phyloP scores from a whole-genome alignment of 2,329 filamentous ascomycete genomes.

The Arthroderma sp. region DNA sequence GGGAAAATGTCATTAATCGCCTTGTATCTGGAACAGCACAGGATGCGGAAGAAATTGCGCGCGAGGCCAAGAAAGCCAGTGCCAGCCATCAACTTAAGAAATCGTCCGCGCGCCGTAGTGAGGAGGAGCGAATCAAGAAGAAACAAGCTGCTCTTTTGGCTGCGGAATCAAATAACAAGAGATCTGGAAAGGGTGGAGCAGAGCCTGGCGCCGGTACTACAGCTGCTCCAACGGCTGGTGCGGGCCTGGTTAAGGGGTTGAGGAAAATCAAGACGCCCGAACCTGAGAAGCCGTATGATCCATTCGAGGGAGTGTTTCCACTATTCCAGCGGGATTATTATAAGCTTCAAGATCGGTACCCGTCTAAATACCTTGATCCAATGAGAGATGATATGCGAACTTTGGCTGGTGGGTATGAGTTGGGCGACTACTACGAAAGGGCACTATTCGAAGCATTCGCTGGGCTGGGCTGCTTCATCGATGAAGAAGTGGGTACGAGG shows the following conservation, averaged over 20 bases:
- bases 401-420: constrained; percentile 67
- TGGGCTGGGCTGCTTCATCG: constrained; percentile 75
- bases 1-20: constrained; percentile 56
- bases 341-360: constrained; percentile 54
- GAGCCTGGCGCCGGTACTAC: constrained; percentile 4
- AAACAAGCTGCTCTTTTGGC: constrained; percentile 29
- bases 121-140: constrained; percentile 34
- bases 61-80: constrained; percentile 42
- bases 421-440: constrained; percentile 67
- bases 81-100: constrained; percentile 49
- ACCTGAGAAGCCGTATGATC: constrained; percentile 68
- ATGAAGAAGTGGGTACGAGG: constrained; percentile 48
- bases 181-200: constrained; percentile 13
- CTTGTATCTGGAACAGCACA: constrained; percentile 49
- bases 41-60: constrained; percentile 42
- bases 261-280: constrained; percentile 50
- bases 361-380: constrained; percentile 58
- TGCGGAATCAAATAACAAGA: constrained; percentile 17
- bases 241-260: constrained; percentile 61
- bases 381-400: constrained; percentile 53
- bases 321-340: constrained; percentile 57
- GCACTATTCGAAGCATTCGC: constrained; percentile 82
- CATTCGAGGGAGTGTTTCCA: constrained; percentile 58
- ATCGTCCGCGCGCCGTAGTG: constrained; percentile 47
- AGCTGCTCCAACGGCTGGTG: constrained; percentile 16